A percentile compares a stretch with the other conserved stretches of the same genome.
phyloP scores from a whole-genome alignment of 345 rosid genomes.

The Noccaea caerulescens region DNA sequence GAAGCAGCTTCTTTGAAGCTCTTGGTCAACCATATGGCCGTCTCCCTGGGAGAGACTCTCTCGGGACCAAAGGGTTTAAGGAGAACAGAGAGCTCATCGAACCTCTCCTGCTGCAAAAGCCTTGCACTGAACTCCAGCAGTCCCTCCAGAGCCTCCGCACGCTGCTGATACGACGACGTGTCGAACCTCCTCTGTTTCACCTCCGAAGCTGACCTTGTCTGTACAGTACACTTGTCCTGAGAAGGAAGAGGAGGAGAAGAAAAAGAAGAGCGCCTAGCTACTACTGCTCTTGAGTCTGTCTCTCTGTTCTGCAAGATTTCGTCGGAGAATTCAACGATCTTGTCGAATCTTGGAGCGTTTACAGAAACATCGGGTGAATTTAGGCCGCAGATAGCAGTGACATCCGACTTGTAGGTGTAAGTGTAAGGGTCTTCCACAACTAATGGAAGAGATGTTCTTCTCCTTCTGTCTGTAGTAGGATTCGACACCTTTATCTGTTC shows the following conservation, averaged over 20 bases:
- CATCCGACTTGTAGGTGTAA: slow-evolving; percentile 40
- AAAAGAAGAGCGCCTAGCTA: slow-evolving; percentile 50
- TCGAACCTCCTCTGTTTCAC: slow-evolving; percentile 67
- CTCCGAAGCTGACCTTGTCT: slow-evolving; percentile 56
- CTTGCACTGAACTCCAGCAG: slow-evolving; percentile 92
- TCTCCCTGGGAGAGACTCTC: slow-evolving; percentile 91
- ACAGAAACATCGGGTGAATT: slow-evolving; percentile 85
- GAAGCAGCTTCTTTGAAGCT: slow-evolving; percentile 80
- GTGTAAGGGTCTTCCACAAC: slow-evolving; percentile 47
- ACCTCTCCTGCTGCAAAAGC: slow-evolving; percentile 71
- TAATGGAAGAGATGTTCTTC: slow-evolving; percentile 80
- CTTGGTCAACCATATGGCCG: slow-evolving; percentile 95
- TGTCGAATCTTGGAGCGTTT: slow-evolving; percentile 86
- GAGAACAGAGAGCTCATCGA: slow-evolving; percentile 83
- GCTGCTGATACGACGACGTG: slow-evolving; percentile 90
- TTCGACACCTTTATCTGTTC: slow-evolving; percentile 54
- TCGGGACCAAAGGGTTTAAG: slow-evolving; percentile 93
- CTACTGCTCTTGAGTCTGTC: slow-evolving; percentile 49
- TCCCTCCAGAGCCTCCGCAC: slow-evolving; percentile 96
- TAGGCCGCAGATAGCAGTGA: slow-evolving; percentile 40
- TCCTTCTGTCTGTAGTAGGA: slow-evolving; percentile 50
- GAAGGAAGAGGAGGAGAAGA: slow-evolving; percentile 34
- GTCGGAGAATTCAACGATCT: slow-evolving; percentile 80
- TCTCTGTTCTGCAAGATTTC: slow-evolving; percentile 50
- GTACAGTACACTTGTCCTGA: slow-evolving; percentile 80